phyloP scores from a whole-genome alignment of 371 early-diverging fungal species.

The Mortierella sp. region DNA sequence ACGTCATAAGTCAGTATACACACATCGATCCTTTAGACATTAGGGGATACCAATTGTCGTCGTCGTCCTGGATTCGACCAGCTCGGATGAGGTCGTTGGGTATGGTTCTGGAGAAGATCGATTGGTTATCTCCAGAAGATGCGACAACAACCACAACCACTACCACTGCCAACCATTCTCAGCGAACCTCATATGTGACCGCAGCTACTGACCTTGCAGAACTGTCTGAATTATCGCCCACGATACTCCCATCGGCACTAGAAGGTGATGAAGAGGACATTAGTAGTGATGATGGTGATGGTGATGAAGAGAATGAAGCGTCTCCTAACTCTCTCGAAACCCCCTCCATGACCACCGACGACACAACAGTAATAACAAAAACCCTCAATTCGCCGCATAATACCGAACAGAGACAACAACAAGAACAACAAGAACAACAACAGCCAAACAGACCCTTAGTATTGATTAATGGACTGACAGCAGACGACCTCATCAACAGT shows the following conservation, averaged over 20 bases:
- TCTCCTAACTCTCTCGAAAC: neutral
- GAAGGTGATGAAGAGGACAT: neutral
- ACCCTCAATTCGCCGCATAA: neutral
- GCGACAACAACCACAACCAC: neutral
- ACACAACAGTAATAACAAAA: neutral
- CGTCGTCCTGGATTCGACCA: neutral
- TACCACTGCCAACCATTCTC: neutral
- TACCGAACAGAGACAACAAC: neutral
- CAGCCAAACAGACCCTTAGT: neutral
- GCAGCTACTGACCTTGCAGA: neutral
- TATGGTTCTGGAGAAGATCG: neutral
- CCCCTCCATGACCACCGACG: neutral
- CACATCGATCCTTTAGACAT: neutral
- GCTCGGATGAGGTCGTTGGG: neutral
- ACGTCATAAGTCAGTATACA: neutral
- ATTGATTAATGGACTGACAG: conserved; percentile 34
- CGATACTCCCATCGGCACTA: no score
- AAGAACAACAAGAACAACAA: neutral
- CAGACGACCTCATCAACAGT: conserved; percentile 28
- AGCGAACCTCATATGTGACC: neutral
- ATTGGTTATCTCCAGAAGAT: neutral
- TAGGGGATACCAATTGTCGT: neutral
- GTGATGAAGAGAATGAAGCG: neutral
- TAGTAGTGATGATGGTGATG: no score
- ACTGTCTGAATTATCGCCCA: no score